Evolutionary conservation across 805 yeast genomes (phyloP).

Genomic region (Ogataea siamensis): DNA sequence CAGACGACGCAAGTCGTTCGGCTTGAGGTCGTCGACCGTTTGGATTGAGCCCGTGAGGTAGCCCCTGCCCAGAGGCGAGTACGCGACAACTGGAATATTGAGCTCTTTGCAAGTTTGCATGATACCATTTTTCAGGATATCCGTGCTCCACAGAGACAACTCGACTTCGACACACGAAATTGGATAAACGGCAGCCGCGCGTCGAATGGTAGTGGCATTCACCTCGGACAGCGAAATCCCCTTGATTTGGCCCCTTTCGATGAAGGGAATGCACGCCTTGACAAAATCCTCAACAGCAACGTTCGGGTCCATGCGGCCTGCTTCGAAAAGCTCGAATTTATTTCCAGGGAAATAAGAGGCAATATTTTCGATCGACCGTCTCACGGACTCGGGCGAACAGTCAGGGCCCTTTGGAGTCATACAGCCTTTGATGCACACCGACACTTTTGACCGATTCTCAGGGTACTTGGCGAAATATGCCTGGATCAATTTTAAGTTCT

Average conservation of each 20-base stretch:
- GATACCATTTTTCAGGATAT: conserved; percentile 60
- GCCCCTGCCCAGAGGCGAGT: conserved; percentile 84
- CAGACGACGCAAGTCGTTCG: conserved; percentile 50
- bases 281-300: conserved; percentile 61
- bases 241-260: conserved; percentile 62
- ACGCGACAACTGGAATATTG: conserved; percentile 68
- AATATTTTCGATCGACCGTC: conserved; percentile 46
- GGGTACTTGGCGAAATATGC: conserved; percentile 60
- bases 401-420: conserved; percentile 40
- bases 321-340: conserved; percentile 48
- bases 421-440: conserved; percentile 71
- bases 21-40: conserved; percentile 45
- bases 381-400: conserved; percentile 47
- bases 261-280: conserved; percentile 51
- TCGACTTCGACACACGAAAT: conserved; percentile 77
- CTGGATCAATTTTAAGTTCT: conserved; percentile 55
- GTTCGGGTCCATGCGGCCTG: conserved; percentile 63
- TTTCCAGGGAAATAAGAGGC: conserved; percentile 30
- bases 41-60: conserved; percentile 63
- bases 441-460: conserved; percentile 51
- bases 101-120: conserved; percentile 55
- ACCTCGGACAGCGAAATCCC: conserved; percentile 78
- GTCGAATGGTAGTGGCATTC: conserved; percentile 54
- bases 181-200: conserved; percentile 56
- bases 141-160: conserved; percentile 64